These are phyloP conservation scores for Taphrina betulina DNA, from an alignment of 1,139 yeast genomes.

Conservation along the genomic window DNA sequence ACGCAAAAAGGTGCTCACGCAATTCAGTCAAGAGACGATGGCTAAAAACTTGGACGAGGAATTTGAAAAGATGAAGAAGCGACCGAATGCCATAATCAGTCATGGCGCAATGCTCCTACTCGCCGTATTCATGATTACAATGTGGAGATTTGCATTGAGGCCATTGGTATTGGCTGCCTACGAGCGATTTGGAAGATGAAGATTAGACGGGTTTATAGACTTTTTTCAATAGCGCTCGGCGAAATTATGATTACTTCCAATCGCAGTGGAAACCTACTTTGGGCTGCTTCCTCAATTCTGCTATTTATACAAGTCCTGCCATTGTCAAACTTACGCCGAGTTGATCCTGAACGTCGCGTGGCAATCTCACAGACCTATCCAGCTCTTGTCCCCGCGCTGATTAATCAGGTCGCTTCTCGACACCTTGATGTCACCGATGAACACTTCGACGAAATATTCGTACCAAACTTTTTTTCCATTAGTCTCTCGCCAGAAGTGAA, in stretches of 20 bases:
- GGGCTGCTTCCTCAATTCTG: background rate
- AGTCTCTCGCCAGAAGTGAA: conserved; percentile 51
- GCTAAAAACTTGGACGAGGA: background rate
- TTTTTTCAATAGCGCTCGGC: background rate
- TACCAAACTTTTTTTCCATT: conserved; percentile 60
- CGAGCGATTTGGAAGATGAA: background rate
- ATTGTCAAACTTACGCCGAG: background rate
- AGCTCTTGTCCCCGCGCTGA: conserved; percentile 32
- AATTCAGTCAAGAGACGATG: conserved; percentile 55
- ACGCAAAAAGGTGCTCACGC: conserved; percentile 50
- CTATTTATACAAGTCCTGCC: background rate
- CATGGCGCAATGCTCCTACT: conserved; percentile 2
- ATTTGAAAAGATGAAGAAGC: background rate
- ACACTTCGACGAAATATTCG: conserved; percentile 65
- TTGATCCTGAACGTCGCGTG: background rate
- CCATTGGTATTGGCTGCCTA: background rate
- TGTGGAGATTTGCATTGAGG: conserved; percentile 8
- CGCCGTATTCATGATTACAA: background rate
- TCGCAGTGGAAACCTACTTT: background rate
- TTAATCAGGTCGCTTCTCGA: conserved; percentile 51
- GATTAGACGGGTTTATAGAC: background rate
- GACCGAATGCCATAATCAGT: background rate
- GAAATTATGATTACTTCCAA: background rate
- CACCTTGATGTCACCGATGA: conserved; percentile 50
- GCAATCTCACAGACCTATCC: conserved; percentile 12